phyloP scores from a whole-genome alignment of 495 filamentous ascomycete genomes.

The Penicillium coffeae region DNA sequence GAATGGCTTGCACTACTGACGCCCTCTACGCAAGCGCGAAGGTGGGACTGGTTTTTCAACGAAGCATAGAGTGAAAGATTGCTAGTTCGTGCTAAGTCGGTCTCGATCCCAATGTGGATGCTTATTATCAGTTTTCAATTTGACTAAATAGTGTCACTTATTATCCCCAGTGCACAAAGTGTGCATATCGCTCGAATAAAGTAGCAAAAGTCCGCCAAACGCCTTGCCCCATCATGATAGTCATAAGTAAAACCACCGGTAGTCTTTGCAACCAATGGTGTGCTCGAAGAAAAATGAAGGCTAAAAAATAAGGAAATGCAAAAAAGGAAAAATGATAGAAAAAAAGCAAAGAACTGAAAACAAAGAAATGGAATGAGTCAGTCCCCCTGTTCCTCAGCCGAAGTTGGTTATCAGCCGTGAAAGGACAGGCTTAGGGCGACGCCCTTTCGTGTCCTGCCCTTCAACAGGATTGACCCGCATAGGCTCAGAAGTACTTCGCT shows the following conservation, averaged over 20 bases:
- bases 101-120: not conserved
- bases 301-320: not conserved
- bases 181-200: not conserved
- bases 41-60: too few relatives aligned
- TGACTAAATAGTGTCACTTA: not conserved
- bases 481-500: constrained; percentile 23
- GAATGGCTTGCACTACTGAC: not conserved
- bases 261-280: not conserved
- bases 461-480: constrained; percentile 7
- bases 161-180: not conserved
- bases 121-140: not conserved
- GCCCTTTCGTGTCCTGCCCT: constrained; percentile 5
- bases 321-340: not conserved
- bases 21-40: not conserved
- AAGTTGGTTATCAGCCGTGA: constrained; percentile 42
- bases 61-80: too few relatives aligned
- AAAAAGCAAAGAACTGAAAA: too few relatives aligned
- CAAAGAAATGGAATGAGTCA: too few relatives aligned
- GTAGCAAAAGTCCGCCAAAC: not conserved
- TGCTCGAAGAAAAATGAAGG: constrained; percentile 1
- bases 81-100: too few relatives aligned
- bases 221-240: not conserved
- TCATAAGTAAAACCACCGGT: not conserved
- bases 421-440: constrained; percentile 36
- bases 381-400: constrained; percentile 9